Evolutionary conservation across 768 basidiomycete species (phyloP).

Genomic region (Lactarius evosmus): DNA sequence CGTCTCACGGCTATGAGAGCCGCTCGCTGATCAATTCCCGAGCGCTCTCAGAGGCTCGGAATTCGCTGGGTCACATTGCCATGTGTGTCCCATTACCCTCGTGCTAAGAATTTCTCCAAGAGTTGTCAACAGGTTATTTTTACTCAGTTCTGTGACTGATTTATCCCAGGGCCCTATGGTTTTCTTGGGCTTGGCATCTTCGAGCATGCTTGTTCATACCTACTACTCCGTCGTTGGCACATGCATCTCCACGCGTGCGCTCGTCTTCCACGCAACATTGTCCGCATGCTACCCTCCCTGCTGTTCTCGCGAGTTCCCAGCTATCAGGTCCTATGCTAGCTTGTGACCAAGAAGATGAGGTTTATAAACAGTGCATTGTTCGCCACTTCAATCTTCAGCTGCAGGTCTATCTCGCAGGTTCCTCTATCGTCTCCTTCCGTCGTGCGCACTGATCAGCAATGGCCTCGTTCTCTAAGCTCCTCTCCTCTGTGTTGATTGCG

Average conservation of each 20-base stretch:
- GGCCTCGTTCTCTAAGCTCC: conserved; percentile 29
- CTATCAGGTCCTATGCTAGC: not conserved
- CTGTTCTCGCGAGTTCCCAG: not conserved
- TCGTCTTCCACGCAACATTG: not conserved
- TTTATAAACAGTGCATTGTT: not conserved
- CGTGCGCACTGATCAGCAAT: not conserved
- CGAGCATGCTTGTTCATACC: not conserved
- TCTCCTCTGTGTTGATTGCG: conserved; percentile 30
- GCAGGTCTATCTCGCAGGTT: not conserved
- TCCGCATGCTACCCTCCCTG: not conserved
- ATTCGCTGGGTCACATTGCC: not conserved
- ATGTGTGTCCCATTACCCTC: too few relatives aligned
- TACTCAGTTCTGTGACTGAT: not conserved
- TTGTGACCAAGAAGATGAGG: not conserved
- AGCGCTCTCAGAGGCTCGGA: not conserved
- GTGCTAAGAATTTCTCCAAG: not conserved
- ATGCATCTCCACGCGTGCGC: not conserved
- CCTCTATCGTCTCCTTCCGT: not conserved
- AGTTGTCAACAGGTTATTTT: not conserved
- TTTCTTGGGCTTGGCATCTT: not conserved
- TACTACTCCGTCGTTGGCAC: not conserved
- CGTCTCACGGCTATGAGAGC: not conserved
- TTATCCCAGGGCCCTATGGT: not conserved
- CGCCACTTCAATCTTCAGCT: not conserved
- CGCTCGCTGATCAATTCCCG: not conserved